Base-by-base conservation (phyloP, 2,329 filamentous ascomycete species). In the Monilinia polystroma region DNA sequence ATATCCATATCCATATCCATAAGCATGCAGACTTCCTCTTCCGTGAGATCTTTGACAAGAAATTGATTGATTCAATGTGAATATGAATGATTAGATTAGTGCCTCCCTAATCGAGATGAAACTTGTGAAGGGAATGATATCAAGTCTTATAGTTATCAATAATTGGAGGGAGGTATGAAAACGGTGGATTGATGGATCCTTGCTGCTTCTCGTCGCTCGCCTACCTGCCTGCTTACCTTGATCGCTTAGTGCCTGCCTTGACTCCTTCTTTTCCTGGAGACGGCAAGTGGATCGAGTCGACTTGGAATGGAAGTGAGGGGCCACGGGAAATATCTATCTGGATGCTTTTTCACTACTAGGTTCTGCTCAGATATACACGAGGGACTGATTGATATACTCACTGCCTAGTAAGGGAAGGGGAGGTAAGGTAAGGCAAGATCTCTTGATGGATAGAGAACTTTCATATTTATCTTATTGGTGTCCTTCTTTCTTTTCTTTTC, bases 221-320 rank as follows among this genome's bases (percentile, higher is more conserved):
- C 60, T 63, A n/a, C 62, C 45, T 64, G 26, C 20, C 26, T 56
- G 23, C 12, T 26, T 35, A 14, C 58, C 35, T 41, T 7, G 29
- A 3, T 43, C 41, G 41, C 32, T 12, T n/a, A 11, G 5, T n/a
- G 16, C 43, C 43, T 49, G 11, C 41, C 56, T 58, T 32, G 49
- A 57, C 38, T 58, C 43, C 41, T 60, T 51, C 57, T 49, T 47
- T 47, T 58, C 35, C 26, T 47, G 53, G 62, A 56, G 41, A 58
- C 41, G 62, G 62, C 26, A 47, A 57, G 49, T 26, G 49, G 52
- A 58, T 26, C 29, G 58, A 62, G 45, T 26, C 20, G 32, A 38
- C 35, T 47, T 52, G 52, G 41, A 47, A 32, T 18, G 18, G 35
- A 59, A 23, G 23, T 12, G 35, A 59, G 3, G 52, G 23, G 43